These are phyloP conservation scores for Juncus effusus DNA, from an alignment of 176 grass and related monocot species.

Conservation along the genomic window DNA sequence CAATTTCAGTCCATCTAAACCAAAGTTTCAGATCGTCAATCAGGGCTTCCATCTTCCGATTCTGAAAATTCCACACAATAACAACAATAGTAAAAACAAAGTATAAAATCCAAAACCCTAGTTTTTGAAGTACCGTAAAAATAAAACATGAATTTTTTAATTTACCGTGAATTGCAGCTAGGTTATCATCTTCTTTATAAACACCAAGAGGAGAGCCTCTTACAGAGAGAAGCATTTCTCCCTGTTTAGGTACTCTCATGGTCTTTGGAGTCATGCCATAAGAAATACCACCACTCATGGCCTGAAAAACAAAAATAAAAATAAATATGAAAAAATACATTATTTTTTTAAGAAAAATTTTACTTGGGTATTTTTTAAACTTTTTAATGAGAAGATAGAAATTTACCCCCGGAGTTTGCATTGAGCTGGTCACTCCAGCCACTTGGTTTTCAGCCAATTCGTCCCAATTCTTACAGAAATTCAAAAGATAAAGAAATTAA, in stretches of 20 bases:
- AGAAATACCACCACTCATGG: slow-evolving; percentile 47
- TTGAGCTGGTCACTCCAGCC: slow-evolving; percentile 38
- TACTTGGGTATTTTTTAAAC: neutral
- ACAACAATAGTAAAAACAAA: neutral
- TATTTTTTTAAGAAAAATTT: neutral
- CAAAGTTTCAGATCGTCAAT: neutral
- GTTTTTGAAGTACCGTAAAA: slow-evolving; percentile 6
- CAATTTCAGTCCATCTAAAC: neutral
- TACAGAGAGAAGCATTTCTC: slow-evolving; percentile 84
- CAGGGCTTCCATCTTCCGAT: slow-evolving; percentile 48
- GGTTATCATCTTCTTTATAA: slow-evolving; percentile 65
- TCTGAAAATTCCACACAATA: slow-evolving; percentile 37
- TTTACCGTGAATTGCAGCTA: slow-evolving; percentile 58
- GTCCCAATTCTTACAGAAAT: slow-evolving; percentile 39
- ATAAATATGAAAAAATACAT: too few relatives aligned
- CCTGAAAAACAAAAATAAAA: slow-evolving; percentile 27
- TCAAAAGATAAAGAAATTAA: slow-evolving; percentile 9
- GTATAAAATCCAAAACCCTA: neutral
- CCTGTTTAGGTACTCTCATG: slow-evolving; percentile 67
- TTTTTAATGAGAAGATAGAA: slow-evolving; percentile 20
- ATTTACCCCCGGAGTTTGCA: slow-evolving; percentile 73
- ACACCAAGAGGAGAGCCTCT: slow-evolving; percentile 80
- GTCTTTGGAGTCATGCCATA: slow-evolving; percentile 83
- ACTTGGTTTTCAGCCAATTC: slow-evolving; percentile 34
- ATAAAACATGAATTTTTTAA: neutral